phyloP scores from a whole-genome alignment of 352 stramenopile genomes.

The Globisporangium okanoganense region DNA sequence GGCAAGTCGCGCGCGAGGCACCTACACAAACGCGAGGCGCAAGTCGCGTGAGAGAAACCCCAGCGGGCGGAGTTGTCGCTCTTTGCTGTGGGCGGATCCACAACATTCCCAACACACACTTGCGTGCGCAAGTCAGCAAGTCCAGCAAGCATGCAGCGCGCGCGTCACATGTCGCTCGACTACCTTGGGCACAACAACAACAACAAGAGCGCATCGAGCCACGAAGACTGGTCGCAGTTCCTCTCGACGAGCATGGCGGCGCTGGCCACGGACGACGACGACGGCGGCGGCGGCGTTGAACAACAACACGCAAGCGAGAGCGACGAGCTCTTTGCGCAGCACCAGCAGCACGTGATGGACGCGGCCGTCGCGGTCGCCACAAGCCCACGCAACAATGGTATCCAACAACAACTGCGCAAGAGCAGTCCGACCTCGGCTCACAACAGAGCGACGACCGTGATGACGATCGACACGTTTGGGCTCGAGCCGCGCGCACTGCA shows the following conservation, averaged over 20 bases:
- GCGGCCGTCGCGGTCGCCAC: slow-evolving; percentile 16
- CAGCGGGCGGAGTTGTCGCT: slow-evolving; percentile 20
- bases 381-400: slow-evolving; percentile 11
- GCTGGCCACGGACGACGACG: slow-evolving; percentile 35
- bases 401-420: not conserved
- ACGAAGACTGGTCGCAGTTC: slow-evolving; percentile 61
- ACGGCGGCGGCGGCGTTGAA: slow-evolving; percentile 3
- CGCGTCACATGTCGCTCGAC: slow-evolving; percentile 60
- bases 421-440: not conserved
- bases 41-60: slow-evolving; percentile 13
- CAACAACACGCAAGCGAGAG: not conserved
- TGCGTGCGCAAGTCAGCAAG: not conserved
- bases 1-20: not conserved
- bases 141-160: slow-evolving; percentile 36
- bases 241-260: slow-evolving; percentile 63
- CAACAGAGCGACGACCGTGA: not conserved
- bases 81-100: slow-evolving; percentile 18
- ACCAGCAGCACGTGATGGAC: slow-evolving; percentile 18
- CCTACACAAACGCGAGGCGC: not conserved
- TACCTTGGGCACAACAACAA: slow-evolving; percentile 24
- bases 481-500: not conserved
- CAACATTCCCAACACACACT: not conserved
- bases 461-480: slow-evolving; percentile 18
- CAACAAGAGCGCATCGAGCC: slow-evolving; percentile 19
- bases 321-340: slow-evolving; percentile 18